These are phyloP conservation scores for Schwanniomyces vanrijiae DNA, from an alignment of 805 yeast genomes.

Conservation along the genomic window DNA sequence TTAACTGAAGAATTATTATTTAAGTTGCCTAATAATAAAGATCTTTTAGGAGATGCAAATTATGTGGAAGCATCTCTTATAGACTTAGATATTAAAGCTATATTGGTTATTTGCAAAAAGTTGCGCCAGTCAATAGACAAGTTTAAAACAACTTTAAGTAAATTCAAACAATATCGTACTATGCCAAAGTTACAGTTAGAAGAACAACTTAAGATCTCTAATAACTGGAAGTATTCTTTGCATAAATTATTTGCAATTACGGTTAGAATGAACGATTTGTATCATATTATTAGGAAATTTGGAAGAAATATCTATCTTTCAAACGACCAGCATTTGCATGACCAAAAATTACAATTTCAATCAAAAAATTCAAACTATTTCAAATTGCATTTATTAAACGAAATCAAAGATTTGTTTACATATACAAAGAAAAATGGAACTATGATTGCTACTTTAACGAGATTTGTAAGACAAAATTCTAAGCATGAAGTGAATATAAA, in stretches of 20 bases:
- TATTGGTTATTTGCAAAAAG: constrained; percentile 23
- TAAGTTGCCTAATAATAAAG: constrained; percentile 15
- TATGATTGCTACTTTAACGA: constrained; percentile 47
- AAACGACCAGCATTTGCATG: constrained; percentile 43
- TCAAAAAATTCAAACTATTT: constrained; percentile 30
- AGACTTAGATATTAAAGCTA: constrained; percentile 39
- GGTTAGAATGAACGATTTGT: constrained; percentile 50
- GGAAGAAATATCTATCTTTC: constrained; percentile 49
- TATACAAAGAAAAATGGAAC: constrained; percentile 50
- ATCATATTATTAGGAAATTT: constrained; percentile 44
- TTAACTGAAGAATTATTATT: constrained; percentile 15
- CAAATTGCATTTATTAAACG: constrained; percentile 19
- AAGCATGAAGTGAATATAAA: constrained; percentile 33
- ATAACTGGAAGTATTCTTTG: constrained; percentile 38
- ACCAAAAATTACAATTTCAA: constrained; percentile 35
- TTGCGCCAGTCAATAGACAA: constrained; percentile 27
- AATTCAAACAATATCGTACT: constrained; percentile 18
- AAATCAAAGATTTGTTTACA: constrained; percentile 39
- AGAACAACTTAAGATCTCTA: constrained; percentile 25
- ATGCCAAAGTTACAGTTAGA: constrained; percentile 7
- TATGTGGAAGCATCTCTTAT: constrained; percentile 24
- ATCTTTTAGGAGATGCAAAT: constrained; percentile 12
- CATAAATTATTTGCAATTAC: constrained; percentile 49
- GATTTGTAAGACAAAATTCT: constrained; percentile 44
- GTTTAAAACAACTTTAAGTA: constrained; percentile 18